Percentiles rank a stretch among this genome's conserved stretches.
These are phyloP conservation scores for Sporisorium exsertum DNA, from an alignment of 1,284 basidiomycete species.

Conservation along the genomic window DNA sequence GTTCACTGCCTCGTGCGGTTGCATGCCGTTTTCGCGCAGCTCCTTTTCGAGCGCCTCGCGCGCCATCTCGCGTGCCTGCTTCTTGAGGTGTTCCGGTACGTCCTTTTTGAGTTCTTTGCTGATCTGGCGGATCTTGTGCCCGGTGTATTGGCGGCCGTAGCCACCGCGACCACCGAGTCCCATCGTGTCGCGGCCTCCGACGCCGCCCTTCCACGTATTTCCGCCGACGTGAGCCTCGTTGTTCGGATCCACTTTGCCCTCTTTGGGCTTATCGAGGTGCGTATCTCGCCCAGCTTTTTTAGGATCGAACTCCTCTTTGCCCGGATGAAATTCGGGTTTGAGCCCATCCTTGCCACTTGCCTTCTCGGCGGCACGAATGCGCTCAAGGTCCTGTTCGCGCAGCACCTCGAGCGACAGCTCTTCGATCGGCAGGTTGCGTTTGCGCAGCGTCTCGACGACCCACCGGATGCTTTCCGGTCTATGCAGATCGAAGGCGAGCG, in stretches of 20 bases:
- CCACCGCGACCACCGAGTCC: constrained; percentile 69
- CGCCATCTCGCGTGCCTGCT: constrained; percentile 70
- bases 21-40: constrained; percentile 66
- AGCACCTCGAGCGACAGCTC: constrained; percentile 59
- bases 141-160: constrained; percentile 62
- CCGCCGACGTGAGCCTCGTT: constrained; percentile 69
- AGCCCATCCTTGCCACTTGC: constrained; percentile 46
- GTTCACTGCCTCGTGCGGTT: constrained; percentile 64
- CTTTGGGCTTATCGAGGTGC: constrained; percentile 64
- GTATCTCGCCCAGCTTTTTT: constrained; percentile 54
- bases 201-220: constrained; percentile 70
- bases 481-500: constrained; percentile 70
- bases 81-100: constrained; percentile 68
- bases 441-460: constrained; percentile 61
- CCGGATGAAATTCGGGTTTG: constrained; percentile 50
- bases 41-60: constrained; percentile 67
- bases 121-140: constrained; percentile 69
- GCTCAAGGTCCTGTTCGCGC: constrained; percentile 42
- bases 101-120: constrained; percentile 66
- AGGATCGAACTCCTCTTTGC: constrained; percentile 54
- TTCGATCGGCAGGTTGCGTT: constrained; percentile 61
- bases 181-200: constrained; percentile 69
- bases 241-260: constrained; percentile 66
- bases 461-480: constrained; percentile 68
- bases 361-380: constrained; percentile 27